A percentile compares a stretch with the other conserved stretches of the same genome.
phyloP scores from a whole-genome alignment of 768 basidiomycete genomes.

The Boletus speciosus region DNA sequence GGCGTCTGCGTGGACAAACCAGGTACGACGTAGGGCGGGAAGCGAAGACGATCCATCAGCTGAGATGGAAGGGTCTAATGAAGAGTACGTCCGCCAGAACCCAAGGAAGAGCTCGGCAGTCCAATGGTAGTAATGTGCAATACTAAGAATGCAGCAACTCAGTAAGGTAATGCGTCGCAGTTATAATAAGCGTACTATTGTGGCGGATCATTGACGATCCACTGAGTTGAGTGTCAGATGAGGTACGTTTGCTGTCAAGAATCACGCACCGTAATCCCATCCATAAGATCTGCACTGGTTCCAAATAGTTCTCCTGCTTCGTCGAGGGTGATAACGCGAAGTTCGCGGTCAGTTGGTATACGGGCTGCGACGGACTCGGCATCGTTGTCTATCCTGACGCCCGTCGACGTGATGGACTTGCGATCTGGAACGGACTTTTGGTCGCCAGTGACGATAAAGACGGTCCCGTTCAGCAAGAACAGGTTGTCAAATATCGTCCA shows the following conservation, averaged over 20 bases:
- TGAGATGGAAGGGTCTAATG: conserved; percentile 69
- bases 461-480: conserved; percentile 76
- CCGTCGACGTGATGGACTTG: conserved; percentile 69
- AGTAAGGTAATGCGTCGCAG: not conserved
- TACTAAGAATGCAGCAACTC: conserved; percentile 37
- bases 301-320: conserved; percentile 72
- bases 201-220: conserved; percentile 78
- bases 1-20: conserved; percentile 72
- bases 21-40: conserved; percentile 67
- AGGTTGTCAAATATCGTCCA: conserved; percentile 89
- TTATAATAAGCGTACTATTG: conserved; percentile 65
- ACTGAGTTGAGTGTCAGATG: conserved; percentile 38
- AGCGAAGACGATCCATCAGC: conserved; percentile 65
- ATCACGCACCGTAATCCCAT: conserved; percentile 64
- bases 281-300: conserved; percentile 64
- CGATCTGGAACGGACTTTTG: conserved; percentile 64
- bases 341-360: conserved; percentile 73
- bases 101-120: conserved; percentile 90
- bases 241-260: not conserved
- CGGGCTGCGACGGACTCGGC: conserved; percentile 52
- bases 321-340: conserved; percentile 67
- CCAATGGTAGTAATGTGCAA: conserved; percentile 94
- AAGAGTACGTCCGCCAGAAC: conserved; percentile 87
- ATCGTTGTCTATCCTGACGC: conserved; percentile 54
- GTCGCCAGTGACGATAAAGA: conserved; percentile 77